phyloP scores from a whole-genome alignment of 1,139 yeast genomes.

The Starmera stellimalicola region DNA sequence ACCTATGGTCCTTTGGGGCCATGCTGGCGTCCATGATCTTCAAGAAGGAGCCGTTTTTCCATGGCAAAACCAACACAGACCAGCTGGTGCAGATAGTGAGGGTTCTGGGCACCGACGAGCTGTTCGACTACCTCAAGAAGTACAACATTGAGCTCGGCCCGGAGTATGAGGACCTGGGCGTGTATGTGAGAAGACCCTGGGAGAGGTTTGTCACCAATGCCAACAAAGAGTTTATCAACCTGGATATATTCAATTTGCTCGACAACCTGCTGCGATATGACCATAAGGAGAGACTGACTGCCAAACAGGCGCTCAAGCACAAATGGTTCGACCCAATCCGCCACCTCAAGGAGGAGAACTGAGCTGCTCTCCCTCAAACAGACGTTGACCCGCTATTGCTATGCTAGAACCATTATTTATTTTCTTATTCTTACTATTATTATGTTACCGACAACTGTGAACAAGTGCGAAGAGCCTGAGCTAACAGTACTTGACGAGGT shows the following conservation, averaged over 20 bases:
- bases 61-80: slow-evolving; percentile 72
- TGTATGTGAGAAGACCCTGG: slow-evolving; percentile 65
- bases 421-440: too few species aligned
- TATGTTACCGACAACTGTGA: too few species aligned
- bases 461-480: neutral
- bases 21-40: slow-evolving; percentile 71
- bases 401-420: too few species aligned
- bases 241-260: slow-evolving; percentile 56
- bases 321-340: slow-evolving; percentile 29
- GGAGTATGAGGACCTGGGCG: slow-evolving; percentile 64
- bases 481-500: neutral
- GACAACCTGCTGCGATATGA: slow-evolving; percentile 61
- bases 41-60: slow-evolving; percentile 69
- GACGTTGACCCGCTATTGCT: too few species aligned
- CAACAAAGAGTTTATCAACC: slow-evolving; percentile 45
- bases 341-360: slow-evolving; percentile 7
- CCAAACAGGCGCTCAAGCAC: slow-evolving; percentile 65
- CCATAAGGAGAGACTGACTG: slow-evolving; percentile 67
- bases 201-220: slow-evolving; percentile 41
- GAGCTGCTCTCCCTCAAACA: too few species aligned
- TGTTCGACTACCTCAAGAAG: slow-evolving; percentile 49
- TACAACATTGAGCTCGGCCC: slow-evolving; percentile 51
- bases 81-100: slow-evolving; percentile 73
- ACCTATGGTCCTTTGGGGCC: slow-evolving; percentile 78
- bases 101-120: slow-evolving; percentile 64